Evolutionary conservation across 371 early-diverging fungal species (phyloP), one percentile per base, ranked within the genome.

Genomic region (Batkoa obscura): DNA sequence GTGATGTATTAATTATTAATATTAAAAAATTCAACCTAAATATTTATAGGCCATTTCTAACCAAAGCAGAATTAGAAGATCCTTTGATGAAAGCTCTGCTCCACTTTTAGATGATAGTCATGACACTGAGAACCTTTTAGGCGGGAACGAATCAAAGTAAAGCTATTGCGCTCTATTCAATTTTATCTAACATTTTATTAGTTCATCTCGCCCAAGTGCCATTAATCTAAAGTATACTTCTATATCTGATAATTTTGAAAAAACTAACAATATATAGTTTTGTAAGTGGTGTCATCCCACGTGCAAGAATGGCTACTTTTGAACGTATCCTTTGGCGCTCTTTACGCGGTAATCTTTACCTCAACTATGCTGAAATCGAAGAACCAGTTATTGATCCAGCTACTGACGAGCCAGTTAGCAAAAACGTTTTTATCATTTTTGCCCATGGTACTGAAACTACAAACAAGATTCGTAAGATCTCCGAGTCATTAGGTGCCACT

Each of bases 251-350:
- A 9, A 39, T 15, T 53, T 33, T 53, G 15, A 32, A 5, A 15
- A 37, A 9, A 13, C 8, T 12, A 31, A 31, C 23, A 23, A 23
- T 23, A 2, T 43, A 9, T 48, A 60, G 63, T n/a, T 77, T 80
- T 60, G 86, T 97, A 38, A 83, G 94, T 8, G 97, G 97, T 49
- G 93, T 91, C 34, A 88, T 97, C 58, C 66, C 85, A 1, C 81
- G 93, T 58, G 61, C 63, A 35, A 79, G 82, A 53, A 83, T 94
- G 69, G 76, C 75, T 34, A 88, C 84, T 9, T 92, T 97, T 64
- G 93, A 94, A 69, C 83, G 94, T 60, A 85, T 98, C 55, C 79
- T 98, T 36, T 95, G 94, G 89, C 84, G 96, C 47, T 85, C 90
- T 13, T 81, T 98, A 60, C 89, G 98, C 59, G 98, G 98, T 50